Conservation (phyloP, 345 rosid genomes). For the Noccaea caerulescens region DNA sequence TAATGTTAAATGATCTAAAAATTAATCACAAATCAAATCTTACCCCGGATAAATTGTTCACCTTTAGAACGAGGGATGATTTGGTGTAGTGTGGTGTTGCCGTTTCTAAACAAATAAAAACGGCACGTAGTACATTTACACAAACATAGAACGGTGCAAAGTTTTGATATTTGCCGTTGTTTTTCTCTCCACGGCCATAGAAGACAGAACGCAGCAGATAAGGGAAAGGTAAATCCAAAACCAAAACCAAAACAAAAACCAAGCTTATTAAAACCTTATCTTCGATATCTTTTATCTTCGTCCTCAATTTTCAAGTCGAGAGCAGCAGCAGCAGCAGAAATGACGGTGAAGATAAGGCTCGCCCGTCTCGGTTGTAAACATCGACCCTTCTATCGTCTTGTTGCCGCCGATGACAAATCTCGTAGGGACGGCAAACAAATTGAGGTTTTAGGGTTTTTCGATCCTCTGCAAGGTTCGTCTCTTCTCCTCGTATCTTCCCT, state of each 20-base stretch:
- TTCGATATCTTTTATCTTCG: background rate
- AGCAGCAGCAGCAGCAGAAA: slow-evolving; percentile 27
- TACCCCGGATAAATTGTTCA: too few species aligned
- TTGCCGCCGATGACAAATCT: slow-evolving; percentile 83
- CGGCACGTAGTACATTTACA: slow-evolving; percentile 19
- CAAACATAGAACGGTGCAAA: background rate
- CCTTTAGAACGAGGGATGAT: too few species aligned
- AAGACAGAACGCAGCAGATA: slow-evolving; percentile 1
- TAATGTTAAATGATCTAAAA: too few species aligned
- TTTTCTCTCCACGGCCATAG: background rate
- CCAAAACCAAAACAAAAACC: background rate
- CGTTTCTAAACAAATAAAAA: background rate
- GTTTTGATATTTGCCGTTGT: background rate
- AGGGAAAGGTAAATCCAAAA: background rate
- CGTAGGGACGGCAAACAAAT: slow-evolving; percentile 89
- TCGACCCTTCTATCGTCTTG: slow-evolving; percentile 73
- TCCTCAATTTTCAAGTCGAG: slow-evolving; percentile 7
- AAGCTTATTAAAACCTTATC: slow-evolving; percentile 2
- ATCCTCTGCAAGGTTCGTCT: slow-evolving; percentile 72
- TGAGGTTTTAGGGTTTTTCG: slow-evolving; percentile 75
- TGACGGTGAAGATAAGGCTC: slow-evolving; percentile 77
- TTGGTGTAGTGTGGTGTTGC: background rate
- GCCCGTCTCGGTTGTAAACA: slow-evolving; percentile 78
- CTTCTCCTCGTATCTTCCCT: slow-evolving; percentile 10
- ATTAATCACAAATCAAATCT: too few species aligned